Evolutionary conservation across 139 green algal species (phyloP).

Genomic region (Chlorella sp.): DNA sequence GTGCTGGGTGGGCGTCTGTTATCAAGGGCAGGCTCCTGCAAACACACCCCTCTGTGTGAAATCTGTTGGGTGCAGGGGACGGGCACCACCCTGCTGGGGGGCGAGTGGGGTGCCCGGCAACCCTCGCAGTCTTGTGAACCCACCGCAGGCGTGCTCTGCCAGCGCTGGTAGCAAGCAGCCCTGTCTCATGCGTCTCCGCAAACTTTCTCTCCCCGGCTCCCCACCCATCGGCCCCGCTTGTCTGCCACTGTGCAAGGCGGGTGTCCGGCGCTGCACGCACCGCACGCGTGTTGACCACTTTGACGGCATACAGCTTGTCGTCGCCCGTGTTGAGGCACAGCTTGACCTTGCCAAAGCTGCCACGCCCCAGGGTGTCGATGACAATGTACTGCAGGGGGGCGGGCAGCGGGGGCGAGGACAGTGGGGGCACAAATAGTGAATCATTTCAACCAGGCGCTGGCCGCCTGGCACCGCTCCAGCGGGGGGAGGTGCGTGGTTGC

Average conservation of each 20-base stretch:
- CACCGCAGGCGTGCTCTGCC: too few relatives aligned
- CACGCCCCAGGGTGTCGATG: slow-evolving; percentile 81
- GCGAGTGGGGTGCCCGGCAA: too few relatives aligned
- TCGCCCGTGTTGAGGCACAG: slow-evolving; percentile 88
- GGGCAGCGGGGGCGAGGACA: not conserved
- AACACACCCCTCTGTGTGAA: not conserved
- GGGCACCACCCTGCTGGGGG: too few relatives aligned
- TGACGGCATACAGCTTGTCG: slow-evolving; percentile 84
- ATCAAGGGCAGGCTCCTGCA: not conserved
- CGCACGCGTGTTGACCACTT: slow-evolving; percentile 67
- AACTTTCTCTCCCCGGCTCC: too few relatives aligned
- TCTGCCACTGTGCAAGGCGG: too few relatives aligned
- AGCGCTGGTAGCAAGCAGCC: too few relatives aligned
- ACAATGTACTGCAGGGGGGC: slow-evolving; percentile 82
- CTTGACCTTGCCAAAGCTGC: slow-evolving; percentile 87
- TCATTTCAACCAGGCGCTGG: too few relatives aligned
- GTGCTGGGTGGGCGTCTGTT: not conserved
- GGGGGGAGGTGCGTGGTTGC: too few relatives aligned
- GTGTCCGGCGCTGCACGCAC: not conserved
- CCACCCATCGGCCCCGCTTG: too few relatives aligned
- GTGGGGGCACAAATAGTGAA: not conserved
- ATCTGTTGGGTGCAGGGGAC: not conserved
- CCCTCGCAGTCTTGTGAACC: too few relatives aligned
- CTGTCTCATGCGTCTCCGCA: too few relatives aligned
- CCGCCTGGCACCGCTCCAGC: too few relatives aligned